A percentile compares a stretch with the other conserved stretches of the same genome.
Evolutionary conservation across 345 rosid genomes (phyloP).

Genomic region (Dimocarpus longan): DNA sequence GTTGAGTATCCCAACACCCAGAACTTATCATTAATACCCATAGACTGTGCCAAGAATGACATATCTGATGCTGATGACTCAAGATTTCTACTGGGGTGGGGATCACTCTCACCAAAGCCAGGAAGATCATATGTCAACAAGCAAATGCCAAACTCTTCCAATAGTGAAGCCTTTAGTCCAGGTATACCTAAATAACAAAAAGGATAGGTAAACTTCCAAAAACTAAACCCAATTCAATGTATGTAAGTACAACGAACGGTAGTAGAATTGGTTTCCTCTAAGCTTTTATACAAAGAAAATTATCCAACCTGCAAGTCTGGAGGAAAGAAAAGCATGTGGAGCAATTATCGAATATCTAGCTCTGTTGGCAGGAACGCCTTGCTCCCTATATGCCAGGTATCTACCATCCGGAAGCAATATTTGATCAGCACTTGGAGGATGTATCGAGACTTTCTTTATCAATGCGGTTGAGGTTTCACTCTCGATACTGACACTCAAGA

Average conservation of each 20-base stretch:
- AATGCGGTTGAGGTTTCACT: conserved; percentile 28
- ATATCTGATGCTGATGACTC: conserved; percentile 66
- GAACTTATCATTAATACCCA: conserved; percentile 55
- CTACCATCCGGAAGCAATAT: conserved; percentile 72
- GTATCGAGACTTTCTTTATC: conserved; percentile 46
- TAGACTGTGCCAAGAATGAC: conserved; percentile 49
- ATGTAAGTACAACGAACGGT: background rate
- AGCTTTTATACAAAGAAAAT: background rate
- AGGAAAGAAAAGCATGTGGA: conserved; percentile 72
- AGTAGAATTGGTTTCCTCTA: background rate
- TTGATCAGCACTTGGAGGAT: conserved; percentile 68
- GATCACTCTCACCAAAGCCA: conserved; percentile 85
- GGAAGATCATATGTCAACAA: conserved; percentile 75
- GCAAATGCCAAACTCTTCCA: conserved; percentile 70
- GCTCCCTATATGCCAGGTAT: conserved; percentile 63
- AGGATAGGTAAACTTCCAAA: conserved; percentile 15
- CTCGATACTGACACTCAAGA: conserved; percentile 33
- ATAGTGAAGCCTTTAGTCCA: conserved; percentile 58
- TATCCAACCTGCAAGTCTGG: conserved; percentile 64
- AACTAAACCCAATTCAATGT: background rate
- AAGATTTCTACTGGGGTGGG: conserved; percentile 58
- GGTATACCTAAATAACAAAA: conserved; percentile 51
- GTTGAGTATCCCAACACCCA: conserved; percentile 74
- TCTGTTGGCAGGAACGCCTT: conserved; percentile 54
- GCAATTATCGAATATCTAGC: conserved; percentile 61